phyloP scores from a whole-genome alignment of 495 filamentous ascomycete genomes.

The Lindgomyces ingoldianus region DNA sequence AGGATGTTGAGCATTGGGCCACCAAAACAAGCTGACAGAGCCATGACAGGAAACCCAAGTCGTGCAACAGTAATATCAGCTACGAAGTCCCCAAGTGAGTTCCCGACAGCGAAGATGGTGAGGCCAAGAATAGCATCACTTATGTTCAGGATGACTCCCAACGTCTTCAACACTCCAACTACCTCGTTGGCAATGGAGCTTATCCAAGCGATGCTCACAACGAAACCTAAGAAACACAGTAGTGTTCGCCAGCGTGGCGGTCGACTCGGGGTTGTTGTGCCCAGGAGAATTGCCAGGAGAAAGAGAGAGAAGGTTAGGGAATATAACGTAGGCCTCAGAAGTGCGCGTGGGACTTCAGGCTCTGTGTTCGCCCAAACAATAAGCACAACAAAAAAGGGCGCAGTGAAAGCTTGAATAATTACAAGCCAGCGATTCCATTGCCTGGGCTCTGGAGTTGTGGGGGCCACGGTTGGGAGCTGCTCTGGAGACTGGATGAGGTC shows the following conservation, averaged over 20 bases:
- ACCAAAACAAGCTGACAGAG: slow-evolving; percentile 90
- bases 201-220: slow-evolving; percentile 92
- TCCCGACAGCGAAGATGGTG: slow-evolving; percentile 96
- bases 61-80: slow-evolving; percentile 92
- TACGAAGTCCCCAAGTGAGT: slow-evolving; percentile 90
- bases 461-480: slow-evolving; percentile 19
- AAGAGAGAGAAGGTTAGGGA: slow-evolving; percentile 70
- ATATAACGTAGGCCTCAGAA: slow-evolving; percentile 67
- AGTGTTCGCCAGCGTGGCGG: slow-evolving; percentile 69
- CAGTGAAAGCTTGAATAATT: slow-evolving; percentile 79
- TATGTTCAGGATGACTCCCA: slow-evolving; percentile 90
- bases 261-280: slow-evolving; percentile 56
- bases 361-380: slow-evolving; percentile 73
- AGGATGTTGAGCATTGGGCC: slow-evolving; percentile 98
- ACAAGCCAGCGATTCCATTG: slow-evolving; percentile 93
- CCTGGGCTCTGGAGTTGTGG: slow-evolving; percentile 41
- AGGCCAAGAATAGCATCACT: slow-evolving; percentile 94
- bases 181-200: slow-evolving; percentile 95
- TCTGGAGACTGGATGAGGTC: slow-evolving; percentile 32
- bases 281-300: slow-evolving; percentile 63
- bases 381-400: slow-evolving; percentile 78
- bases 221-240: slow-evolving; percentile 87
- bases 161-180: slow-evolving; percentile 88
- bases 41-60: slow-evolving; percentile 96
- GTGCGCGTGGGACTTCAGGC: slow-evolving; percentile 51